Base-by-base conservation (phyloP, 2,329 filamentous ascomycete genomes). In the Xylariaceae sp. region DNA sequence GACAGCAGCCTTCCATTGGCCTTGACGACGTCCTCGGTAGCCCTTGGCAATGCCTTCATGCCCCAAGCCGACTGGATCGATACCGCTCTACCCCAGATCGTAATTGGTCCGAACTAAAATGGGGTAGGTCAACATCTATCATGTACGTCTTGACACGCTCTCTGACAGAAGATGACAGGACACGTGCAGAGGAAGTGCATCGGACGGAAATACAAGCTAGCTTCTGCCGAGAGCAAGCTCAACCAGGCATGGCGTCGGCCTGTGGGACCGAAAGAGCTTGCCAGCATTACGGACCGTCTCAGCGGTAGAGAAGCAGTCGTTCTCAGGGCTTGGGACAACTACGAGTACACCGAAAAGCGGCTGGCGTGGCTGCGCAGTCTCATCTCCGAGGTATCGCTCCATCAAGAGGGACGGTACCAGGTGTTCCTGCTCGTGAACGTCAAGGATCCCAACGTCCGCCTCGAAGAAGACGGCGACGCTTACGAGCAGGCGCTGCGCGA, bases 361-460 rank as follows among this genome's bases (percentile, higher is more conserved):
- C 64, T 79, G 36, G 70, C 79, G 50, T 78, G 76, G 48, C 64
- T 83, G 19, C 76, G 80, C 34, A 73, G 79, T 40, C 73, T 83
- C 66, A 76, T 83, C 53, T 74, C 72, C 54, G 80, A 83, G 55
- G 65, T 80, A 19, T 65, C 71, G 2, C 63, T 83, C 39, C 73
- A 78, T 50, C 77, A 75, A 16, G 74, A 74, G n/a, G 78, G 74
- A 16, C 74, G 80, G 58, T 82, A 81, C 56, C 71, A 78, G 40
- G 74, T 81, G 1, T 73, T 80, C 52, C 65, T 83, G 41, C 65
- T 83, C 9, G 67, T 82, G 16, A 77, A 83, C 50, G 73, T 80
- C 54, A 79, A 78, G 56, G 69, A 80, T 51, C 62, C 72, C 51
- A 66, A 65, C 49, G 64, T 78, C 17, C 70, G 71, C 3, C 73